These are phyloP conservation scores for Rhododendron kiyosumense DNA, from an alignment of 148 eudicot genomes.

Conservation along the genomic window DNA sequence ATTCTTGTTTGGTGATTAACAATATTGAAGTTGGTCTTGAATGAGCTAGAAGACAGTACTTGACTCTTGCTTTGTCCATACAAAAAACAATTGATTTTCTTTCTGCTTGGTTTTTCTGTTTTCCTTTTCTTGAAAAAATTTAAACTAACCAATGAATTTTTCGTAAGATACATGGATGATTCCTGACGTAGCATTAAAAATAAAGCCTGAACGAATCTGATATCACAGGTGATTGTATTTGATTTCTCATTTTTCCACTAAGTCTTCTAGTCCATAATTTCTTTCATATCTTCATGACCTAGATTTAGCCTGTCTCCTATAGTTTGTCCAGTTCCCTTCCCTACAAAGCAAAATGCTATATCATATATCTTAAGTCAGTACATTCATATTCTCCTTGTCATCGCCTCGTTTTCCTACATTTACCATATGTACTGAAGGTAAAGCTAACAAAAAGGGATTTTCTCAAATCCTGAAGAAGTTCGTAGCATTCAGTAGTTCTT, in stretches of 20 bases:
- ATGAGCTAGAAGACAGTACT: background rate
- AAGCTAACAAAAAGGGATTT: background rate
- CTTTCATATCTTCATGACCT: background rate
- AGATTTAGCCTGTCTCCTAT: background rate
- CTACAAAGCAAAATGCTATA: background rate
- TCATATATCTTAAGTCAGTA: background rate
- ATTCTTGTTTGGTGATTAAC: background rate
- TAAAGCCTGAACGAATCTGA: background rate
- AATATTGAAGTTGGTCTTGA: background rate
- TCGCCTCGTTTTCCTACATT: background rate
- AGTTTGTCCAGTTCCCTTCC: background rate
- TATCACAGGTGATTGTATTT: background rate
- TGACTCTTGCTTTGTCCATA: background rate
- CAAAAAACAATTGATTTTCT: background rate
- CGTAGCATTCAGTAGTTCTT: background rate
- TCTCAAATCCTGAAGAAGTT: background rate
- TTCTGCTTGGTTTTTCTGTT: background rate
- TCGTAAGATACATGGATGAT: background rate
- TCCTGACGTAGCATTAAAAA: background rate
- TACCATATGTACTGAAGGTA: background rate
- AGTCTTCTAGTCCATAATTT: background rate
- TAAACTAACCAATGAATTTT: background rate
- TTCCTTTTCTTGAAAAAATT: background rate
- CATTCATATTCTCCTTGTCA: background rate
- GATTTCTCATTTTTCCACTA: background rate